phyloP scores from a whole-genome alignment of 148 eudicot species.

The Spergularia bocconei region DNA sequence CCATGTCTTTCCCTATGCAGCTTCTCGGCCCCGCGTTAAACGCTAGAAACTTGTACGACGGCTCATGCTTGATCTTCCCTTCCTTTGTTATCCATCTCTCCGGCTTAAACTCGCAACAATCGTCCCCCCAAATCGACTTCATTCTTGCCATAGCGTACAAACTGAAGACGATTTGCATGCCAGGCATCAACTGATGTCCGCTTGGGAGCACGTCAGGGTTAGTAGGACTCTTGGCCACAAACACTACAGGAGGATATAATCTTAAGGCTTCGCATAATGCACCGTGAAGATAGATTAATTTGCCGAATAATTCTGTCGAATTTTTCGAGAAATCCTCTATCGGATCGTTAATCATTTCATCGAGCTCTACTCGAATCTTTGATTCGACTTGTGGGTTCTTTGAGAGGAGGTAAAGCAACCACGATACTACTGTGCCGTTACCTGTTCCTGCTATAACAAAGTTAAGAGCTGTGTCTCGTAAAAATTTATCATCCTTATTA shows the following conservation, averaged over 20 bases:
- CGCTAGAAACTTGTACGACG: slow-evolving; percentile 38
- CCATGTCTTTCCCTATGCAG: slow-evolving; percentile 37
- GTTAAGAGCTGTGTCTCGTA: slow-evolving; percentile 26
- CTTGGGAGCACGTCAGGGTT: no score
- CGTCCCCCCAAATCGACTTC: no score
- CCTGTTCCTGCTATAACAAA: slow-evolving; percentile 34
- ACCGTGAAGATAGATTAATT: no score
- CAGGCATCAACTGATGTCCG: no score
- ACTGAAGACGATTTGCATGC: no score
- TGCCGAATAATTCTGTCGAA: no score
- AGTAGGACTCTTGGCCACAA: no score
- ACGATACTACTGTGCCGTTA: slow-evolving; percentile 27
- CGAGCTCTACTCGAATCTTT: slow-evolving; percentile 33
- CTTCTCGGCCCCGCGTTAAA: slow-evolving; percentile 46
- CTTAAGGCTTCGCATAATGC: no score
- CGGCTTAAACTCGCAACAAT: no score
- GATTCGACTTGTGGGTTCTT: slow-evolving; percentile 26
- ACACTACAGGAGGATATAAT: no score
- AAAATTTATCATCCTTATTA: not conserved
- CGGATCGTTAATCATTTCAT: not conserved
- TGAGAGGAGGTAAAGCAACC: slow-evolving; percentile 39
- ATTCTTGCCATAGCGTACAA: no score
- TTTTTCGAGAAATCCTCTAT: not conserved
- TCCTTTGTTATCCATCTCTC: not conserved
- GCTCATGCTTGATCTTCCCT: slow-evolving; percentile 36